A percentile compares a stretch with the other conserved stretches of the same genome.
Evolutionary conservation across 148 eudicot species (phyloP).

Genomic region (Drosera capensis): DNA sequence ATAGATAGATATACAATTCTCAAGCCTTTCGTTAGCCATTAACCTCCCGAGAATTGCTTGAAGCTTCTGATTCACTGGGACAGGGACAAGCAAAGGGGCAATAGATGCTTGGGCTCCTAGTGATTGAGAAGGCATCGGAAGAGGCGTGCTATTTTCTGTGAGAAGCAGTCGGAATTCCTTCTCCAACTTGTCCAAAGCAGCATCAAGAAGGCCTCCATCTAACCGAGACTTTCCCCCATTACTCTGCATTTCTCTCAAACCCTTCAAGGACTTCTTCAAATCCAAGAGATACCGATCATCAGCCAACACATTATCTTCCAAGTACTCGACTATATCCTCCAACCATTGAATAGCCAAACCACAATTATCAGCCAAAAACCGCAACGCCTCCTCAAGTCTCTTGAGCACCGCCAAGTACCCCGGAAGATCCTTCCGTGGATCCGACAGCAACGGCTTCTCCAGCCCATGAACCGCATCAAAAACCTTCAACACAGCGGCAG

Average conservation of each 20-base stretch:
- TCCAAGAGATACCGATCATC: conserved; percentile 38
- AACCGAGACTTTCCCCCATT: conserved; percentile 36
- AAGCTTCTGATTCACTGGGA: conserved; percentile 49
- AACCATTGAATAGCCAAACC: conserved; percentile 83
- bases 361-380: conserved; percentile 59
- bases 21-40: conserved; percentile 54
- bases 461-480: conserved; percentile 76
- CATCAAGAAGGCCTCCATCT: conserved; percentile 65
- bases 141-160: conserved; percentile 50
- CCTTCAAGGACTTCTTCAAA: conserved; percentile 31
- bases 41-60: conserved; percentile 67
- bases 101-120: conserved; percentile 39
- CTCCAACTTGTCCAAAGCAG: conserved; percentile 46
- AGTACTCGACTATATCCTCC: conserved; percentile 72
- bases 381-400: conserved; percentile 59
- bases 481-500: conserved; percentile 73
- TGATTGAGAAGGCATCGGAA: conserved; percentile 46
- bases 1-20: conserved; percentile 55
- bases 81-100: conserved; percentile 67
- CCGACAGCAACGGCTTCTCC: conserved; percentile 58
- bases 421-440: conserved; percentile 51
- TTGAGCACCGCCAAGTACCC: conserved; percentile 65
- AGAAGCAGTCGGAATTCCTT: conserved; percentile 43
- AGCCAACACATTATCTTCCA: conserved; percentile 63
- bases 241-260: conserved; percentile 37